phyloP scores from a whole-genome alignment of 768 basidiomycete species.

The Cytidiella melzeri region DNA sequence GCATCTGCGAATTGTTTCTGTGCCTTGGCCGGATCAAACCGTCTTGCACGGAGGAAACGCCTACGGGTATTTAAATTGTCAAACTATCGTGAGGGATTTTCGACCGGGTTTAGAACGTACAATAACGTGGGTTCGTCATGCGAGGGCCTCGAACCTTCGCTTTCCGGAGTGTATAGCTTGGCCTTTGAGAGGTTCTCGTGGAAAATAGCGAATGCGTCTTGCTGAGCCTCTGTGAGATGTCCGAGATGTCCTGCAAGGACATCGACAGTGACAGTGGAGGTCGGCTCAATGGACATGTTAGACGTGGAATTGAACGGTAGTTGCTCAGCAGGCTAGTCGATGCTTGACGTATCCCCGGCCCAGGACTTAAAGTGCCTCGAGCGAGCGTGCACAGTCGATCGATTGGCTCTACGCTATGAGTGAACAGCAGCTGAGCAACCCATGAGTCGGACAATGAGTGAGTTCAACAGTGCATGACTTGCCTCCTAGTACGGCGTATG shows the following conservation, averaged over 20 bases:
- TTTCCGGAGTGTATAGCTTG: constrained; percentile 43
- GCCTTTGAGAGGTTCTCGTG: constrained; percentile 43
- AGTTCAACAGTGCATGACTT: too few relatives aligned
- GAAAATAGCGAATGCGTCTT: constrained; percentile 45
- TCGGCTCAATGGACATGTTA: constrained; percentile 30
- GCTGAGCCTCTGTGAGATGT: constrained; percentile 45
- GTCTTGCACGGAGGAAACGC: constrained; percentile 78
- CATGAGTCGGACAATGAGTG: too few relatives aligned
- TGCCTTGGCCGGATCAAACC: constrained; percentile 56
- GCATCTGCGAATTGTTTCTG: constrained; percentile 64
- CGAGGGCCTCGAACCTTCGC: constrained; percentile 26
- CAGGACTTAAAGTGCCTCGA: too few relatives aligned
- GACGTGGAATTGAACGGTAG: background rate
- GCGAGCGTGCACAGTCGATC: too few relatives aligned
- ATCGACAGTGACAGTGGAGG: constrained; percentile 23
- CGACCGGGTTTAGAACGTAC: constrained; percentile 38
- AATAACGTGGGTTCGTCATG: constrained; percentile 64
- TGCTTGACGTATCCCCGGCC: too few relatives aligned
- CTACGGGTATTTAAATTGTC: constrained; percentile 30
- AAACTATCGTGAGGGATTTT: too few relatives aligned
- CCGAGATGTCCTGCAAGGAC: constrained; percentile 45
- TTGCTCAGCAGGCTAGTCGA: too few relatives aligned
- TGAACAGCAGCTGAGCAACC: too few relatives aligned
- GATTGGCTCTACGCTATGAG: too few relatives aligned
- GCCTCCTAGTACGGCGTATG: too few relatives aligned